Conservation (phyloP, 164 flowering plant species). For the Litsea cubeba region DNA sequence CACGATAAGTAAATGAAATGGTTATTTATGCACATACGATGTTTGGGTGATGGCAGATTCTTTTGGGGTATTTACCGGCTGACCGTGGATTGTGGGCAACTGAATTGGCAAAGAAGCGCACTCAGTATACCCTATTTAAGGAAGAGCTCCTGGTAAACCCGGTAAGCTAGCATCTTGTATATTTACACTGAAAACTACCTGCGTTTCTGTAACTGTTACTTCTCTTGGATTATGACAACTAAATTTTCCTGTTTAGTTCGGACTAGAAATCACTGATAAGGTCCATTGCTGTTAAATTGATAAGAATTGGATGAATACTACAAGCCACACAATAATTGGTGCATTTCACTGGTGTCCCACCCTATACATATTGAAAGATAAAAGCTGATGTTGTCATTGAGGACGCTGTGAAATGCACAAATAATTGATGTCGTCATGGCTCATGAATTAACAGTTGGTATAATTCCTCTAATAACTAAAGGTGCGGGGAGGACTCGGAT, state of each 20-base stretch:
- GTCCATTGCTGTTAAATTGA: neutral
- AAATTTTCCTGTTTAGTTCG: neutral
- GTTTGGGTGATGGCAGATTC: constrained; percentile 49
- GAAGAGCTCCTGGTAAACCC: constrained; percentile 94
- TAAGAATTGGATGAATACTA: neutral
- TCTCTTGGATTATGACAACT: neutral
- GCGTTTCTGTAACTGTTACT: neutral
- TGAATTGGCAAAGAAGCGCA: constrained; percentile 80
- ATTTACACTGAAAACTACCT: too few species aligned
- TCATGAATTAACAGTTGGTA: too few species aligned
- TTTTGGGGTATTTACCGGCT: constrained; percentile 76
- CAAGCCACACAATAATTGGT: neutral
- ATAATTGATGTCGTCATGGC: neutral
- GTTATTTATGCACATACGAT: neutral
- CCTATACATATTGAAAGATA: neutral
- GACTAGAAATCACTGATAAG: neutral
- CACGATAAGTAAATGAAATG: neutral
- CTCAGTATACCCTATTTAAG: constrained; percentile 82
- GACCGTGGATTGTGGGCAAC: constrained; percentile 76
- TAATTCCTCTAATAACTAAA: too few species aligned
- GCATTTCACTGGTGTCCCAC: neutral
- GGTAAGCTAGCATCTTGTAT: constrained; percentile 31
- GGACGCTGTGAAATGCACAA: neutral
- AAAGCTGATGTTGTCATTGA: neutral
- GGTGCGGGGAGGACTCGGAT: too few species aligned